Evolutionary conservation across 2,329 filamentous ascomycete genomes (phyloP).

Genomic region (Paraphaeosphaeria sporulosa): DNA sequence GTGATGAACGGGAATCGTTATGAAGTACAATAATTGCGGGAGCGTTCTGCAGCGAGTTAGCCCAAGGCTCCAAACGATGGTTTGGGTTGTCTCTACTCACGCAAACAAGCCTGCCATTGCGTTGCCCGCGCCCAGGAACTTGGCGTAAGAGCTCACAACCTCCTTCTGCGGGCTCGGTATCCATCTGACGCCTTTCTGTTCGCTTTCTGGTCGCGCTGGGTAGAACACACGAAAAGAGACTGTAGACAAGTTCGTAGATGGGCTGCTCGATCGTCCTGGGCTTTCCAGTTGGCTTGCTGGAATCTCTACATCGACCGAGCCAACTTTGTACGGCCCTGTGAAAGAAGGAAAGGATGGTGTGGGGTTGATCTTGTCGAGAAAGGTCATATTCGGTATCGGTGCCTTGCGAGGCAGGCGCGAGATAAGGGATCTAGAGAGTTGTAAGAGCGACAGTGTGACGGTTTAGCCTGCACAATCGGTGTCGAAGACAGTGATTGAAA

Average conservation of each 20-base stretch:
- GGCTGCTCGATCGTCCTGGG: slow-evolving; percentile 61
- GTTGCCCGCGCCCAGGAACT: slow-evolving; percentile 69
- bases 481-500: neutral
- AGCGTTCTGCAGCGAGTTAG: slow-evolving; percentile 50
- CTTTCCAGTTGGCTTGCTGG: slow-evolving; percentile 63
- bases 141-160: slow-evolving; percentile 76
- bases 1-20: slow-evolving; percentile 74
- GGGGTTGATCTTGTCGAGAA: slow-evolving; percentile 64
- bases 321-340: slow-evolving; percentile 79
- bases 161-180: slow-evolving; percentile 78
- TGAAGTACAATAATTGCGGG: slow-evolving; percentile 75
- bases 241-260: slow-evolving; percentile 65
- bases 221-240: slow-evolving; percentile 86
- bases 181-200: slow-evolving; percentile 73
- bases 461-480: neutral
- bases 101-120: slow-evolving; percentile 52
- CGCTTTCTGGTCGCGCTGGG: slow-evolving; percentile 55
- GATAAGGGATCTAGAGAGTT: slow-evolving; percentile 27
- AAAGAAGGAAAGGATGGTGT: slow-evolving; percentile 78
- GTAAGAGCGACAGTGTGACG: slow-evolving; percentile 41
- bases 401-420: slow-evolving; percentile 15
- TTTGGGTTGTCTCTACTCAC: slow-evolving; percentile 32
- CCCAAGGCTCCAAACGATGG: slow-evolving; percentile 5
- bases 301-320: slow-evolving; percentile 81
- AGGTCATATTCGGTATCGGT: slow-evolving; percentile 44